phyloP scores from a whole-genome alignment of 1,139 yeast species.

The Yamadazyma kanchanaburiensis region DNA sequence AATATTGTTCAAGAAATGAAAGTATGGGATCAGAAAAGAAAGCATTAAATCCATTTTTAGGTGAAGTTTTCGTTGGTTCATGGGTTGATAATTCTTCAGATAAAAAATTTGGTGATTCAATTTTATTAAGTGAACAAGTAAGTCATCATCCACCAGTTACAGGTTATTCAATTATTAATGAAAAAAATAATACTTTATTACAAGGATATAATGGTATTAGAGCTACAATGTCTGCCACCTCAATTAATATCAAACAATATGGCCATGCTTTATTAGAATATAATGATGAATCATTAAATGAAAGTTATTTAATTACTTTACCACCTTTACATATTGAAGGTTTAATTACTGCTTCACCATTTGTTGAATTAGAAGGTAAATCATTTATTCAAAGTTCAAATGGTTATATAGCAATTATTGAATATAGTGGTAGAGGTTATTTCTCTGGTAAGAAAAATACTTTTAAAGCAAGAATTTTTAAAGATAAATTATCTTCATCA shows the following conservation, averaged over 20 bases:
- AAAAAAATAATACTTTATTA: conserved; percentile 60
- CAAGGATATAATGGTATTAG: conserved; percentile 90
- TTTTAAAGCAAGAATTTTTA: conserved; percentile 78
- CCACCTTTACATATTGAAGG: conserved; percentile 98
- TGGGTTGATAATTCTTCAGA: conserved; percentile 55
- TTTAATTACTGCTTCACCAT: conserved; percentile 82
- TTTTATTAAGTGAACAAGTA: conserved; percentile 83
- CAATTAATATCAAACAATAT: conserved; percentile 80
- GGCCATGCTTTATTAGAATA: conserved; percentile 83
- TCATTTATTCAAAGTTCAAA: conserved; percentile 76
- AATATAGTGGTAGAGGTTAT: conserved; percentile 90
- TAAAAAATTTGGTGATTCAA: conserved; percentile 62
- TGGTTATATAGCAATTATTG: conserved; percentile 73
- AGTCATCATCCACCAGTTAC: conserved; percentile 96
- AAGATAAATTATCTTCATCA: conserved; percentile 46
- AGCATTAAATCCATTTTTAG: conserved; percentile 91
- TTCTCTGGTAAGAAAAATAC: conserved; percentile 94
- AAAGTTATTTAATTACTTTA: conserved; percentile 75
- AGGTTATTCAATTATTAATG: conserved; percentile 77
- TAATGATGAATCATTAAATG: conserved; percentile 51
- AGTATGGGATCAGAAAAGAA: conserved; percentile 91
- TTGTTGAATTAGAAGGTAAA: conserved; percentile 83
- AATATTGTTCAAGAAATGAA: conserved; percentile 90
- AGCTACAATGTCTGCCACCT: conserved; percentile 74
- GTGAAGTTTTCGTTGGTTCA: conserved; percentile 87